phyloP scores from a whole-genome alignment of 257 asterid species.

The Solanum chmielewskii region DNA sequence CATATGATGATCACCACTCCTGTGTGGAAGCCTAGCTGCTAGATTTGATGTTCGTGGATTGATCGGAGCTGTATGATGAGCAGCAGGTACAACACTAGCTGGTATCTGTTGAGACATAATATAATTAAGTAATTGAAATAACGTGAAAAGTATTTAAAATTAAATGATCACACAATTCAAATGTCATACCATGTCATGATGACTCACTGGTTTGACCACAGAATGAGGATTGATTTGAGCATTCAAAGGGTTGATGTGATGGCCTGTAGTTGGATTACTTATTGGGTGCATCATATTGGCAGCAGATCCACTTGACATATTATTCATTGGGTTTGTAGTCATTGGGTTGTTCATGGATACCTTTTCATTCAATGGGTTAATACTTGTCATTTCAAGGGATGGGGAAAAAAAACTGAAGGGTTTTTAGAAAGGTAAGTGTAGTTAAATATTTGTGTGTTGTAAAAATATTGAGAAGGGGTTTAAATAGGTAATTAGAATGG shows the following conservation, averaged over 20 bases:
- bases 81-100: not conserved
- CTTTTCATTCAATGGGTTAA: not conserved
- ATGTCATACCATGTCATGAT: not conserved
- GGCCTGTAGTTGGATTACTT: not conserved
- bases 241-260: not conserved
- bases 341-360: not conserved
- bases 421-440: not conserved
- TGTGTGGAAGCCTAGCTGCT: constrained; percentile 6
- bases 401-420: no score
- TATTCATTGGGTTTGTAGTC: not conserved
- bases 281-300: not conserved
- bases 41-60: not conserved
- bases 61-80: not conserved
- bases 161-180: not conserved
- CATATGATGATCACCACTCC: constrained; percentile 28
- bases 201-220: not conserved
- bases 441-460: not conserved
- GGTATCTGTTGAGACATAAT: not conserved
- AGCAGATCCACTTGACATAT: not conserved
- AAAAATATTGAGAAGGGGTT: not conserved
- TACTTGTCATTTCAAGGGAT: not conserved
- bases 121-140: not conserved
- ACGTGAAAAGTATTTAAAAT: not conserved
- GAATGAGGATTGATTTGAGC: not conserved
- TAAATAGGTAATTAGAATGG: constrained; percentile 31